Conservation (phyloP, 257 asterid species). For the Solanum tacnaense region DNA sequence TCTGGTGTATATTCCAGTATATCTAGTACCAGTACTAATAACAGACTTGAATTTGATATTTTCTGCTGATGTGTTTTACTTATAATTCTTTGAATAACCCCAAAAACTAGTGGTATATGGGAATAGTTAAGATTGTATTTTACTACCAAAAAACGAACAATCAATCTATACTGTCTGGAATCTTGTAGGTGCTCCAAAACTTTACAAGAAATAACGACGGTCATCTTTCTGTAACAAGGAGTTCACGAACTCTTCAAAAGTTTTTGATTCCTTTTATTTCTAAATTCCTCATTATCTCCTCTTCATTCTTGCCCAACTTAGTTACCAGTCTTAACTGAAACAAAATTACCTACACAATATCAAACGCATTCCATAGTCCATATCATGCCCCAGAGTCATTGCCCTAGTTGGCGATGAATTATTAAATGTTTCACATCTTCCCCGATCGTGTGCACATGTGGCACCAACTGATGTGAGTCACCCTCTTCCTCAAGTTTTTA, state of each 20-base stretch:
- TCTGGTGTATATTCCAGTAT: neutral
- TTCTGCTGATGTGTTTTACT: neutral
- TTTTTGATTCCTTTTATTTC: neutral
- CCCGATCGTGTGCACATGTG: neutral
- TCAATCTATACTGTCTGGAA: neutral
- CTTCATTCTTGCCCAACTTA: neutral
- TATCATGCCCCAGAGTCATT: neutral
- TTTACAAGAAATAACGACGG: neutral
- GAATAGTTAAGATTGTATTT: neutral
- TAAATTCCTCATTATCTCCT: neutral
- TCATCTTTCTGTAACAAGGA: neutral
- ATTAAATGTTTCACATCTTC: neutral
- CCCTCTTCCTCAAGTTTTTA: neutral
- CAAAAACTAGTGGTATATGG: neutral
- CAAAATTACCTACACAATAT: neutral
- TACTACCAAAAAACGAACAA: neutral
- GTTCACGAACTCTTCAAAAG: neutral
- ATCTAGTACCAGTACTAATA: neutral
- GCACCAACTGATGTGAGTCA: neutral
- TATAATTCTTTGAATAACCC: neutral
- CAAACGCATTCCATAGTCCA: neutral
- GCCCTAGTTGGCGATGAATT: neutral
- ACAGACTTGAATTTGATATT: neutral
- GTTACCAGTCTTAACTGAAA: neutral
- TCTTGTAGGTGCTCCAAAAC: neutral